phyloP scores from a whole-genome alignment of 257 asterid genomes.

The Ajuga chamaepitys region DNA sequence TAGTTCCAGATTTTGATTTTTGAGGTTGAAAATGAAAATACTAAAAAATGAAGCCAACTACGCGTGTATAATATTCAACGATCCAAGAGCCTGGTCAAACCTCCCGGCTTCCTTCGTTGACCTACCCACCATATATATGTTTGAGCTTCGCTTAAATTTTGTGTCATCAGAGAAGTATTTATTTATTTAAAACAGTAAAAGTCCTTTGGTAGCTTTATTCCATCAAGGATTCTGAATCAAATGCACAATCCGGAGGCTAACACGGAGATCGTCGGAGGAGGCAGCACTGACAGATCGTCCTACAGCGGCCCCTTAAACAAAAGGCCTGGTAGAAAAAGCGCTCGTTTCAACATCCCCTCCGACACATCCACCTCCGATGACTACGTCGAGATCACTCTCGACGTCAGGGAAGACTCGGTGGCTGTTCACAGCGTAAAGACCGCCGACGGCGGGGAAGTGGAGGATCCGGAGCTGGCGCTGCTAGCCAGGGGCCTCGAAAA shows the following conservation, averaged over 20 bases:
- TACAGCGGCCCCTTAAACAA: conserved; percentile 61
- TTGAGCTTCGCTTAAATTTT: too few relatives aligned
- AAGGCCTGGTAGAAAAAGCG: conserved; percentile 49
- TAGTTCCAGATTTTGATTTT: too few relatives aligned
- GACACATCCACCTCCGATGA: conserved; percentile 33
- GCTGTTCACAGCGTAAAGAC: conserved; percentile 88
- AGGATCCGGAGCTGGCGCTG: conserved; percentile 78
- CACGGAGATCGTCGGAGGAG: conserved; percentile 35
- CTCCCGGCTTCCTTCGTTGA: too few relatives aligned
- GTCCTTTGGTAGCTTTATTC: too few relatives aligned
- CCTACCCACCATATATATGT: too few relatives aligned
- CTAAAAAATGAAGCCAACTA: too few relatives aligned
- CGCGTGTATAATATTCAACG: too few relatives aligned
- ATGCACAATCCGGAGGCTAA: conserved; percentile 59
- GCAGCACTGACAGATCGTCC: conserved; percentile 35
- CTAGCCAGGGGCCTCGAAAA: conserved; percentile 69
- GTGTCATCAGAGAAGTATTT: too few relatives aligned
- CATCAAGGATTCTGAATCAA: too few relatives aligned
- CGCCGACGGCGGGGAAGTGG: conserved; percentile 76
- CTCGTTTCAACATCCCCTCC: conserved; percentile 54
- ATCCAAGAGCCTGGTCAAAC: too few relatives aligned
- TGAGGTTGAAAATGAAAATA: too few relatives aligned
- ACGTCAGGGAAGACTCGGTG: conserved; percentile 78
- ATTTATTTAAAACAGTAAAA: too few relatives aligned
- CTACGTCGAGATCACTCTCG: conserved; percentile 88